Base-by-base conservation (phyloP, 2,329 filamentous ascomycete species). In the Clonostachys solani region DNA sequence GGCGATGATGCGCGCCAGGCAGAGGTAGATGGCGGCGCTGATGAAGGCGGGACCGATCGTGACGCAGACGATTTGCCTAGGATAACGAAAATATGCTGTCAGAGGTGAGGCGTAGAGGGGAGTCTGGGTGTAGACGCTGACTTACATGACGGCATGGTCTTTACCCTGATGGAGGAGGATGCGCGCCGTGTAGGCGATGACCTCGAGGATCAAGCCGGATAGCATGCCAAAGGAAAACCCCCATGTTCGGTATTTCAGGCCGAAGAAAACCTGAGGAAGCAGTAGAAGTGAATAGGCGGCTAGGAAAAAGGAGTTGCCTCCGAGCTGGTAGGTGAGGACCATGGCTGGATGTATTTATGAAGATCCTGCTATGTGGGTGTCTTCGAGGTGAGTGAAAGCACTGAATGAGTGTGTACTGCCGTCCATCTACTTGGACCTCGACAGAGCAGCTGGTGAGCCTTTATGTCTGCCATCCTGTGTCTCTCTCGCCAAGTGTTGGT, bases 21-120 rank as follows among this genome's bases (percentile, higher is more conserved):
- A 81, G 44, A 86, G 66, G 57, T 86, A 87, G 47, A 86, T 77
- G 3, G 73, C 78, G 1, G 80, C 83, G 4, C 78, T 74, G 54
- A 85, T 67, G 61, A 85, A 85, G 1, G 81, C 81, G 0, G 83
- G 83, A 1, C 68, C 82, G 47, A 86, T 73, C 2, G 82, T 86
- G 40, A 87, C 66, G 47, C 73, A 77, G 53, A 58, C 77, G 18
- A 60, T 29, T 29, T 29, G 23, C 23, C 23, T 29, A 9, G 7
- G 9, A n/a, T n/a, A n/a, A n/a, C n/a, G n/a, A n/a, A n/a, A n/a
- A n/a, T 19, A 10, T 29, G 23, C 23, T 29, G 23, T 29, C 23
- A 29, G 23, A 29, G 23, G 8, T 10, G 23, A 29, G 23, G 23
- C 23, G 23, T 29, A 29, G 23, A 29, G 23, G 23, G 23, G 6